Evolutionary conservation across 768 basidiomycete species (phyloP), one percentile per base, ranked within the genome.

Genomic region (Leccinum olivaceopallidum): DNA sequence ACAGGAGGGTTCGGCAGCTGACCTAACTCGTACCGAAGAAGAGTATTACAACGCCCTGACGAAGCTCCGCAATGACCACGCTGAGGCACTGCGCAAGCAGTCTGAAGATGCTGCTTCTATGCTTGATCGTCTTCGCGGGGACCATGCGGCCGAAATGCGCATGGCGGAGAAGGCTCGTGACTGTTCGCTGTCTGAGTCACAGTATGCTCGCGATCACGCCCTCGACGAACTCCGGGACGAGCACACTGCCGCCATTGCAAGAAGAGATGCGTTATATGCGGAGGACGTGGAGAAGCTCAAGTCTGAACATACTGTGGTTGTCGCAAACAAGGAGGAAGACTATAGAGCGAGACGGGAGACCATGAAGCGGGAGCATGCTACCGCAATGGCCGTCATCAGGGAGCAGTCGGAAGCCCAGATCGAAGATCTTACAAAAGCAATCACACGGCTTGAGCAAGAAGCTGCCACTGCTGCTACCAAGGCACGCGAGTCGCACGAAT

Each of bases 41-140:
- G 88, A 92, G 69, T 92, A 92, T 67, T 91, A 92, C 71, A 86
- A 92, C 60, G 86, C 85, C 22, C 77, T 94, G 47, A 89, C 86
- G 14, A 90, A 89, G 65, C 82, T 94, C 53, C 88, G 91, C 48
- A 78, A 71, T 14, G 88, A 91, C 68, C 91, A 94, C 65, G 80
- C 83, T 4, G 83, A 86, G 62, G 79, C 83, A 26, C 76, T 94
- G 60, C 83, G 83, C 62, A 83, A 79, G 65, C 83, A 88, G 58
- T 78, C 83, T 2, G 79, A 79, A 5, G 88, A 93, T 58, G 76
- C 82, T 20, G 77, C 84, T 42, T 84, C 83, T 6, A 79, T 78
- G 12, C 77, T 94, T n/a, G 86, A 89, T 56, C 82, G 90, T 50
- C 74, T 93, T 63, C 84, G 83, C 58, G 86, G 88, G 65, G 91